These are phyloP conservation scores for Thermochaetoides thermophila DNA, from an alignment of 495 filamentous ascomycete species.

Conservation along the genomic window DNA sequence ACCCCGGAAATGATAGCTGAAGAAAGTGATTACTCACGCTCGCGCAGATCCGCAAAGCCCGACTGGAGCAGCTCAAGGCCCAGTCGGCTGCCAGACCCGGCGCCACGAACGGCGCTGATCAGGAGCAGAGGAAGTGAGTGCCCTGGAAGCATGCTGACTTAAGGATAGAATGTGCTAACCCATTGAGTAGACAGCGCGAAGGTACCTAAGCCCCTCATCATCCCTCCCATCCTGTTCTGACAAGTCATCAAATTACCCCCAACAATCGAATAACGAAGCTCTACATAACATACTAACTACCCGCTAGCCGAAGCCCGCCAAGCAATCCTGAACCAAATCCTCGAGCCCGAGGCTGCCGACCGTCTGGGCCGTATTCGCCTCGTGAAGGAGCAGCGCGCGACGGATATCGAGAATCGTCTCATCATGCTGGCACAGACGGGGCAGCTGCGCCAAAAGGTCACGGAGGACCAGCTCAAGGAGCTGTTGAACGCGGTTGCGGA, in stretches of 20 bases:
- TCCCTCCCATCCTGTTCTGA: not conserved
- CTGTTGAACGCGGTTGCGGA: conserved; percentile 71
- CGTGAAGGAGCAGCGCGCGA: conserved; percentile 83
- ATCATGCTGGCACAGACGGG: conserved; percentile 81
- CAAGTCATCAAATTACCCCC: not conserved
- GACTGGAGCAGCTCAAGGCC: conserved; percentile 78
- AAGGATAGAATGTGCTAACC: conserved; percentile 3
- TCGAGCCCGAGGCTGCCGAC: conserved; percentile 84
- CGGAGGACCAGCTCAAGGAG: conserved; percentile 86
- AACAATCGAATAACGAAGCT: not conserved
- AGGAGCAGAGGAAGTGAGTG: conserved; percentile 51
- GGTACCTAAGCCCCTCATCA: conserved; percentile 22
- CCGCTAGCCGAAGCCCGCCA: conserved; percentile 49
- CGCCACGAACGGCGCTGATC: conserved; percentile 32
- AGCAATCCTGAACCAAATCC: conserved; percentile 77
- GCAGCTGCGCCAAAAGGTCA: conserved; percentile 76
- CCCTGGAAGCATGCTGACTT: too few species aligned
- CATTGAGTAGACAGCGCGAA: conserved; percentile 46
- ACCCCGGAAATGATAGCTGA: not conserved
- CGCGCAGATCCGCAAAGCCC: conserved; percentile 67
- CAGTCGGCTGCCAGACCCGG: conserved; percentile 37
- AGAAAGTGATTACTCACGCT: not conserved
- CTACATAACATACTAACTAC: not conserved
- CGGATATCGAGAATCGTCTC: conserved; percentile 80
- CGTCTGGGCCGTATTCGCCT: conserved; percentile 86